Evolutionary conservation across 148 eudicot species (phyloP).

Genomic region (Rhododendron griersonianum): DNA sequence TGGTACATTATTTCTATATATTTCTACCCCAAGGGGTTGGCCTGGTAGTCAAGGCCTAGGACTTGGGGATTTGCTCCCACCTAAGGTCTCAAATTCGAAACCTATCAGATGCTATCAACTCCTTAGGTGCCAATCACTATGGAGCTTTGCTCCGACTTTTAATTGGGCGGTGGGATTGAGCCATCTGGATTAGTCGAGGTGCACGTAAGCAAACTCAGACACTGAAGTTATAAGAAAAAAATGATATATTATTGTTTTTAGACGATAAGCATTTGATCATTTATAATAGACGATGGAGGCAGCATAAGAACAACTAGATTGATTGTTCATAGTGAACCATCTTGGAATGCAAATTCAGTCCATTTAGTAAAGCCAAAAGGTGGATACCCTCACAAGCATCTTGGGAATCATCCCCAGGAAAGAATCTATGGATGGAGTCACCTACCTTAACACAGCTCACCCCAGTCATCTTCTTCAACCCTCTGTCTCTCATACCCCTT

Average conservation of each 20-base stretch:
- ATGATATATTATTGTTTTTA: no score
- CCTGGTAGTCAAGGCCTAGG: neutral
- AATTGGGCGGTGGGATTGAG: no score
- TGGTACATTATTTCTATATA: neutral
- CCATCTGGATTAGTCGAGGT: no score
- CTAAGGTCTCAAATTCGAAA: no score
- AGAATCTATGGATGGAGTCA: conserved; percentile 29
- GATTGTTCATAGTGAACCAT: conserved; percentile 12
- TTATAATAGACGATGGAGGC: neutral
- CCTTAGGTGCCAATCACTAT: no score
- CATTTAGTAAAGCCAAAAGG: conserved; percentile 17
- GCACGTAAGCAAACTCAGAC: no score
- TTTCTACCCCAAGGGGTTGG: neutral
- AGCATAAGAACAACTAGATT: neutral
- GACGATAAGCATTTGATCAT: neutral
- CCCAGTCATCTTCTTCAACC: conserved; percentile 44
- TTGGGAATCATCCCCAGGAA: conserved; percentile 31
- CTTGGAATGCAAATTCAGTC: conserved; percentile 37
- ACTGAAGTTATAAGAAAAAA: neutral
- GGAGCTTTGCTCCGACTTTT: no score
- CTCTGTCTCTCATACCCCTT: conserved; percentile 25
- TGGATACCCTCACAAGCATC: conserved; percentile 19
- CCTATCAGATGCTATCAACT: no score
- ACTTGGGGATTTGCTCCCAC: neutral
- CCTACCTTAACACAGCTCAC: conserved; percentile 51